Conservation (phyloP, 805 yeast species). For the Monosporozyma servazzii region DNA sequence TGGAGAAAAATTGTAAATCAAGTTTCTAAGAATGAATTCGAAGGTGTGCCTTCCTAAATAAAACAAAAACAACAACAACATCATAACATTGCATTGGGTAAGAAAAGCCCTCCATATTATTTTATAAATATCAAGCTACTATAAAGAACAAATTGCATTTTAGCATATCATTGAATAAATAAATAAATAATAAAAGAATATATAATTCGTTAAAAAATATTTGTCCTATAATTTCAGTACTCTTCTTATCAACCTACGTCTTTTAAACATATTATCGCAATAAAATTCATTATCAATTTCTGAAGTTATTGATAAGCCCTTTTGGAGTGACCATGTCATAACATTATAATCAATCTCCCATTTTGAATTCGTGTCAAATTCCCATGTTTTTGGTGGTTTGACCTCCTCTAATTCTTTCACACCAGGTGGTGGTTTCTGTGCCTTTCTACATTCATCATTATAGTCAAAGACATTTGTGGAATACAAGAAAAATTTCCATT, state of each 20-base stretch:
- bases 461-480: constrained; percentile 48
- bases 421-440: constrained; percentile 58
- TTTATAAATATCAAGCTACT: not conserved
- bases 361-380: constrained; percentile 44
- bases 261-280: constrained; percentile 40
- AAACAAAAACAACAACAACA: not conserved
- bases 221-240: constrained; percentile 35
- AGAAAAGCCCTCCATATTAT: not conserved
- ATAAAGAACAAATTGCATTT: not conserved
- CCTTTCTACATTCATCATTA: constrained; percentile 36
- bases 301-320: constrained; percentile 30
- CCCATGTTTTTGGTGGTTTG: constrained; percentile 66
- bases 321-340: constrained; percentile 40
- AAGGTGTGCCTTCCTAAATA: constrained; percentile 72
- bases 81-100: not conserved
- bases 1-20: constrained; percentile 53
- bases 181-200: not conserved
- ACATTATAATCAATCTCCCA: constrained; percentile 63
- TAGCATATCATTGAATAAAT: not conserved
- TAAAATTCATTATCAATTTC: constrained; percentile 43
- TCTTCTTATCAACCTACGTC: constrained; percentile 47
- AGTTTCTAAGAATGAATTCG: constrained; percentile 55
- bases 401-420: constrained; percentile 45
- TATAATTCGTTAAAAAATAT: not conserved
- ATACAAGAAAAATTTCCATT: constrained; percentile 55